These are phyloP conservation scores for Aspergillus hiratsukae DNA, from an alignment of 2,329 filamentous ascomycete species.

Conservation along the genomic window DNA sequence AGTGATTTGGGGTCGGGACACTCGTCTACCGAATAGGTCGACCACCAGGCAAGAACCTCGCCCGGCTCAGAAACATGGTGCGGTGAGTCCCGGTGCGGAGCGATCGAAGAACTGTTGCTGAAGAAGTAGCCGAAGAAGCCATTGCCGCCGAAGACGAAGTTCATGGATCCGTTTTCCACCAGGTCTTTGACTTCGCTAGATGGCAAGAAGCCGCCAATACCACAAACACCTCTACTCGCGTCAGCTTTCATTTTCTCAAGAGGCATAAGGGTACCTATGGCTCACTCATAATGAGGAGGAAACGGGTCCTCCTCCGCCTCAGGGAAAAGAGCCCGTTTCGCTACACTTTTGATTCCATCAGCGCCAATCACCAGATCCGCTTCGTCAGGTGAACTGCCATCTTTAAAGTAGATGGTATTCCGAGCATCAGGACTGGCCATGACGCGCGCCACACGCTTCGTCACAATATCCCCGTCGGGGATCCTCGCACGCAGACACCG, in stretches of 20 bases:
- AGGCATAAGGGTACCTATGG: not conserved
- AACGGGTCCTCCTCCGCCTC: slow-evolving; percentile 29
- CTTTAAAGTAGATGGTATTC: slow-evolving; percentile 31
- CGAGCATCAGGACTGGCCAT: slow-evolving; percentile 18
- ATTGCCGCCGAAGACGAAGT: slow-evolving; percentile 44
- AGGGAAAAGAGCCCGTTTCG: slow-evolving; percentile 35
- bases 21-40: slow-evolving; percentile 36
- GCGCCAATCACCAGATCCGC: slow-evolving; percentile 43
- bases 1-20: slow-evolving; percentile 29
- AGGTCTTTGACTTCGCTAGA: slow-evolving; percentile 20
- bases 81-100: slow-evolving; percentile 20
- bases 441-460: slow-evolving; percentile 29
- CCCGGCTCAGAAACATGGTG: slow-evolving; percentile 27
- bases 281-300: slow-evolving; percentile 40
- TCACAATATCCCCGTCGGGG: slow-evolving; percentile 29
- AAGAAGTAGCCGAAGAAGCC: slow-evolving; percentile 51
- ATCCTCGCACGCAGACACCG: slow-evolving; percentile 32
- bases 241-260: not conserved
- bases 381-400: slow-evolving; percentile 27
- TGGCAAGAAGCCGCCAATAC: slow-evolving; percentile 46
- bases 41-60: slow-evolving; percentile 43
- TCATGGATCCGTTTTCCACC: slow-evolving; percentile 37
- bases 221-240: slow-evolving; percentile 34
- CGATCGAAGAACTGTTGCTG: slow-evolving; percentile 18
- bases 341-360: slow-evolving; percentile 38